Base-by-base conservation (phyloP, 2,329 filamentous ascomycete genomes). In the Aureobasidium sp. region DNA sequence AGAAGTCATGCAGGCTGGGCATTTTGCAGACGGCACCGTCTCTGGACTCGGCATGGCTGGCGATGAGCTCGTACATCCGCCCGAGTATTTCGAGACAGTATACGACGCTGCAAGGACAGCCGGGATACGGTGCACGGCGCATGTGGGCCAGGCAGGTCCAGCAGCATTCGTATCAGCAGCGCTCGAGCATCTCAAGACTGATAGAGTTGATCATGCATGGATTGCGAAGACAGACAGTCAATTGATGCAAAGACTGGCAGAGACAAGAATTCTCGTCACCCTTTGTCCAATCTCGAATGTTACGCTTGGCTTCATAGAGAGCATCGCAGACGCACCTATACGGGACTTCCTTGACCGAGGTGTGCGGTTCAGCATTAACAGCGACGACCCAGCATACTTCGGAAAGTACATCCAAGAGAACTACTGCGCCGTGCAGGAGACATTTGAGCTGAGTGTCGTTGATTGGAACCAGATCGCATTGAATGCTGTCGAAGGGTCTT, bases 341-440 rank as follows among this genome's bases (percentile, higher is more conserved):
- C 27, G 38, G 11, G 33, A 60, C 11, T 61, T 66, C n/a, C 38
- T 66, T 11, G 55, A 54, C 8, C 45, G 9, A 8, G 55, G 47
- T 10, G 38, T 66, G 1, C 27, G 40, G 6, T 50, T 66, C 47
- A 61, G 42, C 47, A 47, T 66, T 36, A 66, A 66, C 38, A 60
- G 47, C 23, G 64, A 60, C n/a, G 64, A 66, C 40, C 64, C 64
- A 20, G 54, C 64, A 23, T 66, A 60, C 29, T 60, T 66, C 11
- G 47, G 54, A 43, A 50, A 33, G 20, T 66, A 61, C 29, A 40
- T 66, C 5, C 43, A 60, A n/a, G 64, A 61, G 10, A 66, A 66
- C 25, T 62, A 53, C n/a, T 62, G 59, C 11, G 59, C 59, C 33
- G 50, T 56, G 18, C 61, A 56, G 13, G 50, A 55, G 7, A 47